A percentile compares a stretch with the other conserved stretches of the same genome.
These are phyloP conservation scores for Globisporangium perplexum DNA, from an alignment of 352 stramenopile species.

Conservation along the genomic window DNA sequence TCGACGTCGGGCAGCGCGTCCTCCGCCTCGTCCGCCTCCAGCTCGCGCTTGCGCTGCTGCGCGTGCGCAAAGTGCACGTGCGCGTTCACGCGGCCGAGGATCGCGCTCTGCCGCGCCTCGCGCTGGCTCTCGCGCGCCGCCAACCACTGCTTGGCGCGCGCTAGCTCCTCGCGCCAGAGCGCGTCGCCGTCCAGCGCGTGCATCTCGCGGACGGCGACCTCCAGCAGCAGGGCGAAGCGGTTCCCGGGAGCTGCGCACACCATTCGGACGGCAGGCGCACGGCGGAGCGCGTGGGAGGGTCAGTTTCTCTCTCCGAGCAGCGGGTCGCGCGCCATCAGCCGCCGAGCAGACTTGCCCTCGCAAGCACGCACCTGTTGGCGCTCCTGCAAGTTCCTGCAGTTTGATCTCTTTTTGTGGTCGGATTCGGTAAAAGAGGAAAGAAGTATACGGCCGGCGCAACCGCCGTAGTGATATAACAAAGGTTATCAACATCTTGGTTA, in stretches of 20 bases:
- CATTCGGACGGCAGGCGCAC: background rate
- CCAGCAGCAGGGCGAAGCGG: background rate
- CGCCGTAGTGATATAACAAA: too few relatives aligned
- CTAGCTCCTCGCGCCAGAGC: conserved; percentile 41
- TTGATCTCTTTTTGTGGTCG: too few relatives aligned
- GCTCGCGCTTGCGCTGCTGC: conserved; percentile 26
- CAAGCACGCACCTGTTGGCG: background rate
- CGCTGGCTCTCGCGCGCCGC: conserved; percentile 7
- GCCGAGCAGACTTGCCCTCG: too few relatives aligned
- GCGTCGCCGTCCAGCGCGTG: background rate
- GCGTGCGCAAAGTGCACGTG: conserved; percentile 37
- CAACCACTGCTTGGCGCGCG: conserved; percentile 34
- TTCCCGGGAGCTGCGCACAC: background rate
- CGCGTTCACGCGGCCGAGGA: conserved; percentile 27
- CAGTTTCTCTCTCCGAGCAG: background rate
- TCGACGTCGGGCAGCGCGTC: conserved; percentile 11
- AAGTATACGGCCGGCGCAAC: too few relatives aligned
- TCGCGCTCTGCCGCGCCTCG: conserved; percentile 7
- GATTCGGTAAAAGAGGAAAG: too few relatives aligned
- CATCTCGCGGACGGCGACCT: background rate
- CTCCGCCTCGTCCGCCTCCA: conserved; percentile 10
- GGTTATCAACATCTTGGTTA: too few relatives aligned
- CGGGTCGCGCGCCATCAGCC: background rate
- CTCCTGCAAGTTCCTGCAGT: background rate
- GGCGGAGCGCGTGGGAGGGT: background rate